A percentile compares a stretch with the other conserved stretches of the same genome.
phyloP scores from a whole-genome alignment of 257 asterid species.

The Rubia yunnanensis region DNA sequence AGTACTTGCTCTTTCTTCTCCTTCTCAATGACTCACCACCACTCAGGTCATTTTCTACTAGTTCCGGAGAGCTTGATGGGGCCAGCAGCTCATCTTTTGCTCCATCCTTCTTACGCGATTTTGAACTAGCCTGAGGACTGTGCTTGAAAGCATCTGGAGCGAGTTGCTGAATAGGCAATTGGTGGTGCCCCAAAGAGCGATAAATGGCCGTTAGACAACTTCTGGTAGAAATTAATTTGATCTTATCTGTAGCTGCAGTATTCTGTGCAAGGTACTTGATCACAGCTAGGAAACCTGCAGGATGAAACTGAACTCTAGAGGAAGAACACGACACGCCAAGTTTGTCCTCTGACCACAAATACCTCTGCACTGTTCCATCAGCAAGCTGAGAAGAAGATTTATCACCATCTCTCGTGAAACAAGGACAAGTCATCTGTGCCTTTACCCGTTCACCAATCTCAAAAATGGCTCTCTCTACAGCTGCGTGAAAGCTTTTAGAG shows the following conservation, averaged over 20 bases:
- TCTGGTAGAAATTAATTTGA: constrained; percentile 37
- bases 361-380: neutral
- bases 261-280: constrained; percentile 37
- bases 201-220: constrained; percentile 50
- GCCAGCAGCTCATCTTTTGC: constrained; percentile 9
- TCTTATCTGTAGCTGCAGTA: constrained; percentile 25
- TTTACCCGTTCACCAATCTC: constrained; percentile 54
- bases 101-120: constrained; percentile 5
- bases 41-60: neutral
- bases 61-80: constrained; percentile 5
- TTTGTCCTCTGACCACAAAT: constrained; percentile 10
- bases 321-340: constrained; percentile 16
- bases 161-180: constrained; percentile 52
- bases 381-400: constrained; percentile 11
- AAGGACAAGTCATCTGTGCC: constrained; percentile 58
- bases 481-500: constrained; percentile 41
- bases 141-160: constrained; percentile 22
- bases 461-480: constrained; percentile 55
- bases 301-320: constrained; percentile 41
- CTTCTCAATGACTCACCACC: constrained; percentile 29
- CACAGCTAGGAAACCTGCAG: constrained; percentile 30
- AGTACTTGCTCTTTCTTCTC: constrained; percentile 76
- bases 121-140: neutral
- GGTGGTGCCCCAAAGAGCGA: constrained; percentile 56
- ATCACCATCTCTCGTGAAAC: constrained; percentile 37